A percentile compares a stretch with the other conserved stretches of the same genome.
Evolutionary conservation across 208 protist species (phyloP).

Genomic region (Balamuthia mandrillaris): DNA sequence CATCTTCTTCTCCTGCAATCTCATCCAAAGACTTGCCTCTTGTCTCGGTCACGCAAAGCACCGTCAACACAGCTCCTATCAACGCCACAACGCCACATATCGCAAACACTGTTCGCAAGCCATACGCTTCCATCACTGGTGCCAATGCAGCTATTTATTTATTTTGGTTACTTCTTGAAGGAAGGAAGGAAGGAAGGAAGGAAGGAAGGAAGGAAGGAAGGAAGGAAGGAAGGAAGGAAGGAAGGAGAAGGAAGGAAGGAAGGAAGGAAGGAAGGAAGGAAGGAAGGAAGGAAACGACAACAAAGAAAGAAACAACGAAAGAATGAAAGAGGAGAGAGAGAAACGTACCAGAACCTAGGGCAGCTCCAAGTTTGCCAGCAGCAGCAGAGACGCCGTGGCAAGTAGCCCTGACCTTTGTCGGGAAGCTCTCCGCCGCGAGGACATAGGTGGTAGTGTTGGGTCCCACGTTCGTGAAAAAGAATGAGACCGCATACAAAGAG

Average conservation of each 20-base stretch:
- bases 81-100: conserved; percentile 40
- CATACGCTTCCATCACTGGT: conserved; percentile 23
- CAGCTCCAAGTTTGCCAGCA: conserved; percentile 67
- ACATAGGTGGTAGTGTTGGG: conserved; percentile 76
- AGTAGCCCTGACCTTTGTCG: conserved; percentile 57
- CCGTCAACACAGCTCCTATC: conserved; percentile 34
- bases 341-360: conserved; percentile 55
- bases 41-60: conserved; percentile 39
- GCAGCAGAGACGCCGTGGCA: conserved; percentile 71
- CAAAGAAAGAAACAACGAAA: no score
- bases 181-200: not conserved
- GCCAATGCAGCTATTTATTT: conserved; percentile 2
- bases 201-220: no score
- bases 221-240: conserved; percentile 42
- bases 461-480: conserved; percentile 73
- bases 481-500: conserved; percentile 64
- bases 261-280: not conserved
- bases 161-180: no score
- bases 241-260: conserved; percentile 42
- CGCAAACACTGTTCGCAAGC: conserved; percentile 34
- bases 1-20: no score
- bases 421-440: conserved; percentile 67
- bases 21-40: conserved; percentile 7
- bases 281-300: not conserved
- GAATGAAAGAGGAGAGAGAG: not conserved